A percentile compares a stretch with the other conserved stretches of the same genome.
Conservation (phyloP, 2,329 filamentous ascomycete genomes). For the Cordyceps militaris region DNA sequence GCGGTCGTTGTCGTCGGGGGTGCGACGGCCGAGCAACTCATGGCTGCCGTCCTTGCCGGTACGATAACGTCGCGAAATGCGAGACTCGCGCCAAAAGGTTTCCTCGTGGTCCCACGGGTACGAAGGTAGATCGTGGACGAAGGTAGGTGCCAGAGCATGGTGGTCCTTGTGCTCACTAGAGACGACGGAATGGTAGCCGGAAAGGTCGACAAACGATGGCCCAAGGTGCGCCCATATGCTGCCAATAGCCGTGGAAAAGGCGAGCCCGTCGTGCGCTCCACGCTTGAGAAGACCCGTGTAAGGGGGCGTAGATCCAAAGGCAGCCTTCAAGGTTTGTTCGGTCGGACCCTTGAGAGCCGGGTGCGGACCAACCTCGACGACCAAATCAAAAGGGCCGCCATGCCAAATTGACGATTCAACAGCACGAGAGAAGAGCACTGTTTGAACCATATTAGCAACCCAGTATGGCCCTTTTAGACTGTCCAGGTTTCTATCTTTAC, state of each 20-base stretch:
- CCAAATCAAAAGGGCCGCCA: conserved; percentile 12
- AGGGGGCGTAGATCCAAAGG: conserved; percentile 23
- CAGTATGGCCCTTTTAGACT: conserved; percentile 24
- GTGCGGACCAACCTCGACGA: conserved; percentile 43
- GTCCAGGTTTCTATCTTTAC: neutral
- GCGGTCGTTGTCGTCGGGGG: conserved; percentile 15
- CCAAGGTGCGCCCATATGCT: neutral
- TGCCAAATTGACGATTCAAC: conserved; percentile 14
- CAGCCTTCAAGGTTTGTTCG: neutral
- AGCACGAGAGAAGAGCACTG: conserved; percentile 29
- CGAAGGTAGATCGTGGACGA: conserved; percentile 19
- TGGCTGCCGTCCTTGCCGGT: conserved; percentile 29
- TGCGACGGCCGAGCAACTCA: conserved; percentile 34
- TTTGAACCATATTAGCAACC: conserved; percentile 28
- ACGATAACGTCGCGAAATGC: conserved; percentile 27
- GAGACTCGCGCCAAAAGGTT: conserved; percentile 21
- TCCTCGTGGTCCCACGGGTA: conserved; percentile 27
- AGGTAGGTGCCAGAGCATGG: conserved; percentile 22
- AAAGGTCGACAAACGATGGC: neutral
- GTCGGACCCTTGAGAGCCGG: conserved; percentile 31
- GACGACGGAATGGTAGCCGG: neutral
- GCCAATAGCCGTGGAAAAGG: neutral
- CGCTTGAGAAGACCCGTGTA: conserved; percentile 34
- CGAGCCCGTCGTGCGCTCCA: conserved; percentile 32
- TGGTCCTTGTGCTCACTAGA: neutral